Evolutionary conservation across 305 asterid species (phyloP), one percentile per base, ranked within the genome.

Genomic region (Fraxinus ornus): DNA sequence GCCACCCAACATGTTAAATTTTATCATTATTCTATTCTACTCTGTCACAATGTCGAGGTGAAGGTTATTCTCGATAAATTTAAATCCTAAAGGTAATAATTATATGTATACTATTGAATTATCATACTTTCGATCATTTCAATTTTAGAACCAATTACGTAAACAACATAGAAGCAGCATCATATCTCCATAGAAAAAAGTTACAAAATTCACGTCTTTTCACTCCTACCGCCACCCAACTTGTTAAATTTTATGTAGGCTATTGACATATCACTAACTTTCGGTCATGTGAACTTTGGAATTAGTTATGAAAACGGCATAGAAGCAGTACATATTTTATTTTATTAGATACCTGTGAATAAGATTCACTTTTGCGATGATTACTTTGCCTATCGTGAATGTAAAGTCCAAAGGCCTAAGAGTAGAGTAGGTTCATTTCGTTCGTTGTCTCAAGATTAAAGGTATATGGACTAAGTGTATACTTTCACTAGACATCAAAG

Each of bases 121-220:
- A 47, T 47, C 57, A 47, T 47, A 47, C 57, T 13, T 47, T 47
- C 0, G 19, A 47, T 47, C 57, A 13, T 47, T 47, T 47, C 19
- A 47, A 47, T 47, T 52, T 52, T 52, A 52, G 62, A 52, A 52
- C 7, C 21, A 52, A 52, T 52, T 52, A 52, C 21, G 22, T 17
- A 52, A 52, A 52, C 22, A 52, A 17, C 22, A 5, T 5, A 4
- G 2, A 17, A 17, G 22, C 62, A 52, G 0, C 49, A 68, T 47
- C 82, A 77, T 83, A 81, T 66, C 78, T 24, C 32, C 32, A 77
- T 19, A 24, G 60, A 55, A 78, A 35, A 84, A 82, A 66, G 81
- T 85, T 82, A 73, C 82, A 7, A 75, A 87, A 89, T 84, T 88
- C 83, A 75, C 33, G 37, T 13, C 79, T 81, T 30, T 82, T 79